phyloP scores from a whole-genome alignment of 345 rosid species.

The Theobroma cacao region DNA sequence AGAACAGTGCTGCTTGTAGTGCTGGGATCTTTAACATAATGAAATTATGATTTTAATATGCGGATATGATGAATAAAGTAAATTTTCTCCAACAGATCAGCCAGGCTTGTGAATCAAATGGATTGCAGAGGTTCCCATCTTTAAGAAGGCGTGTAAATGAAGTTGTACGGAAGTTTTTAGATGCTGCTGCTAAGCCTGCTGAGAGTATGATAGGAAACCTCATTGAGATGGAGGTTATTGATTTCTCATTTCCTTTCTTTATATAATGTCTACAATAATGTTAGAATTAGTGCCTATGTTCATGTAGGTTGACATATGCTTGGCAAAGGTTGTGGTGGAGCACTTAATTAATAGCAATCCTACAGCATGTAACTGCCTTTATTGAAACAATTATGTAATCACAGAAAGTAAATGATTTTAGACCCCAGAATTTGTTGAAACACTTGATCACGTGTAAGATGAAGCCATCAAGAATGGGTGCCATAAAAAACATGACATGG shows the following conservation, averaged over 20 bases:
- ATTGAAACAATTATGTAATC: neutral
- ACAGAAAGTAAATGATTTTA: neutral
- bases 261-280: neutral
- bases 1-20: neutral
- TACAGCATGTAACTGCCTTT: neutral
- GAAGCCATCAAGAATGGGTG: neutral
- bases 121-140: conserved; percentile 57
- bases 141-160: conserved; percentile 56
- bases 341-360: neutral
- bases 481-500: neutral
- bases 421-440: neutral
- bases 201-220: conserved; percentile 52
- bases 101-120: conserved; percentile 44
- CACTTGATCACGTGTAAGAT: neutral
- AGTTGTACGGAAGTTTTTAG: conserved; percentile 47
- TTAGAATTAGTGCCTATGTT: neutral
- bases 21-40: neutral
- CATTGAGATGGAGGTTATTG: conserved; percentile 64
- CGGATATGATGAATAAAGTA: neutral
- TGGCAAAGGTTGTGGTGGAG: neutral
- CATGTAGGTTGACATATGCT: neutral
- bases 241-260: conserved; percentile 4
- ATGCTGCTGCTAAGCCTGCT: conserved; percentile 50
- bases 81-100: conserved; percentile 44
- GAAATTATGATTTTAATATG: neutral